Evolutionary conservation across 129 eudicot species (phyloP), one percentile per base, ranked within the genome.

Genomic region (Kitagawia praeruptora): DNA sequence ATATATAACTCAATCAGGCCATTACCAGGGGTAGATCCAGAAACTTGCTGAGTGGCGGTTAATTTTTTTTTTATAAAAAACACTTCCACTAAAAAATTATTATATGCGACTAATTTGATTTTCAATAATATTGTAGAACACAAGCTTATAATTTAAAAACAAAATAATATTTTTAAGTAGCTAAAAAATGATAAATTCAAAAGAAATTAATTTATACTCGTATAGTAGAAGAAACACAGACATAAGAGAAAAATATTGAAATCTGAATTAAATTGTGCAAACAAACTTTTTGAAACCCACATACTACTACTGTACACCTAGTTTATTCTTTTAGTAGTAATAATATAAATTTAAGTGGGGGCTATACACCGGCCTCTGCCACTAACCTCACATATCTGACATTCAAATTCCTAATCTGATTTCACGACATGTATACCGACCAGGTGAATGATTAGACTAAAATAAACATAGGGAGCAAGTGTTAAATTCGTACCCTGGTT

Each of bases 401-500:
- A 61, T 61, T 61, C 12, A 25, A 25, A n/a, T 8, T 61, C 15
- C 34, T 9, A 61, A 61, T 61, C 34, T 34, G 1, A 61, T 61
- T 61, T 13, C 16, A 61, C 4, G 4, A 9, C 69, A n/a, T n/a
- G 69, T 25, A 61, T 10, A 61, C 14, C 2, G 2, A 9, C 34
- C 15, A 61, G 34, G 34, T 67, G 16, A 63, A 31, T 4, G 40
- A 27, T 67, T 70, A 44, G 39, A 75, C 61, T 45, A 46, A 75
- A 6, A 75, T 37, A 25, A 75, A 70, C 39, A 28, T 4, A 78
- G 39, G 42, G 80, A 2, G 16, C 73, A 48, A 40, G n/a, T 27
- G n/a, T 23, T 13, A 46, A 41, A 19, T 81, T 1, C 88, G 25
- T 91, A 95, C 98, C 98, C 98, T 56, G 98, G 96, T 87, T 90